phyloP scores from a whole-genome alignment of 306 rosid genomes.

The Arachis hypogaea region DNA sequence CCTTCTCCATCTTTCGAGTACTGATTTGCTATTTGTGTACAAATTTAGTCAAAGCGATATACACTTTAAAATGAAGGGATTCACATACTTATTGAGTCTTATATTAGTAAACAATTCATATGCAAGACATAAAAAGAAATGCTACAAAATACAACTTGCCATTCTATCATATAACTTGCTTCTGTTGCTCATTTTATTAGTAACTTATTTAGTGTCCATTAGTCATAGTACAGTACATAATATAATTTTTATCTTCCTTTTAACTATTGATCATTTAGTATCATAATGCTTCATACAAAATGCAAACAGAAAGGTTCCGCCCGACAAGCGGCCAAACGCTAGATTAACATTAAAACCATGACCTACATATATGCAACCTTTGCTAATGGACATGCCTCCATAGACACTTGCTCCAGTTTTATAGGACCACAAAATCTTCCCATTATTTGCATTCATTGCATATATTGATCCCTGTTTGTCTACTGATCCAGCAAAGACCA shows the following conservation, averaged over 20 bases:
- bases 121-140: too few species aligned
- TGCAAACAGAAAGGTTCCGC: constrained; percentile 60
- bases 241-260: not conserved
- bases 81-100: too few species aligned
- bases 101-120: too few species aligned
- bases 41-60: too few species aligned
- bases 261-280: not conserved
- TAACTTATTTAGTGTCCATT: not conserved
- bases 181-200: not conserved
- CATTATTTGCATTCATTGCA: constrained; percentile 51
- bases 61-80: too few species aligned
- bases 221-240: not conserved
- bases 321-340: constrained; percentile 26
- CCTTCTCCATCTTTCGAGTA: too few species aligned
- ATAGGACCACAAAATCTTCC: constrained; percentile 58
- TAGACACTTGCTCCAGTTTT: constrained; percentile 59
- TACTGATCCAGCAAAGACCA: constrained; percentile 60
- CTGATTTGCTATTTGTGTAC: too few species aligned
- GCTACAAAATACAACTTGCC: not conserved
- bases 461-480: constrained; percentile 48
- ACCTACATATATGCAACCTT: constrained; percentile 64
- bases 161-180: not conserved
- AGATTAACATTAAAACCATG: constrained; percentile 51
- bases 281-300: constrained; percentile 40
- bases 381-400: constrained; percentile 60